These are phyloP conservation scores for Phytopythium chamaehyphon DNA, from an alignment of 352 stramenopile genomes.

Conservation along the genomic window DNA sequence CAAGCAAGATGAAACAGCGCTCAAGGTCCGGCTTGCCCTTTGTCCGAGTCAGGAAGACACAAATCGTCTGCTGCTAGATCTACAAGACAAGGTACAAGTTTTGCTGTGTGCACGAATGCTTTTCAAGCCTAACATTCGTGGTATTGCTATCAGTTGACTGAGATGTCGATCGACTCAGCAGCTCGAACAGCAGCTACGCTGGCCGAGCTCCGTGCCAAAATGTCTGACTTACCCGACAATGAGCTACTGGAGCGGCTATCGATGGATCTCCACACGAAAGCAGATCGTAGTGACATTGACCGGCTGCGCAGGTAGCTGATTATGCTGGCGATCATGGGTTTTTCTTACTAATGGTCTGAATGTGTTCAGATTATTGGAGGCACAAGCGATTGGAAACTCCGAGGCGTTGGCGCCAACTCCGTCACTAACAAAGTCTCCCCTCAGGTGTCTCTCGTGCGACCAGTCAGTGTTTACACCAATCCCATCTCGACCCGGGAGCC, in stretches of 20 bases:
- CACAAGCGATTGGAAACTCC: constrained; percentile 9
- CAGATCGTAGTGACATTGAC: constrained; percentile 53
- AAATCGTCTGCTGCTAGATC: constrained; percentile 40
- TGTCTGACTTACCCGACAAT: constrained; percentile 40
- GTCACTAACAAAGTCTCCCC: constrained; percentile 47
- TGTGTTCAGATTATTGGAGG: constrained; percentile 30
- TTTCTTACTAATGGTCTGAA: no score
- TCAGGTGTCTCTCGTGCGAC: constrained; percentile 60
- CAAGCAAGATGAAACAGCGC: constrained; percentile 36
- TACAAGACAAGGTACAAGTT: constrained; percentile 44
- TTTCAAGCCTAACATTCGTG: no score
- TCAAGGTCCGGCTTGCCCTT: constrained; percentile 32
- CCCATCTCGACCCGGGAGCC: constrained; percentile 8
- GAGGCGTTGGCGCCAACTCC: constrained; percentile 6
- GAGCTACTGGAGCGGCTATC: constrained; percentile 46
- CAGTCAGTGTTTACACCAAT: constrained; percentile 24
- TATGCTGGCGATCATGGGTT: background rate
- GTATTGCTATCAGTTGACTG: background rate
- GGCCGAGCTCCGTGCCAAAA: constrained; percentile 39
- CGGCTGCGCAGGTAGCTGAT: constrained; percentile 22
- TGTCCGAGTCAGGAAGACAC: constrained; percentile 70
- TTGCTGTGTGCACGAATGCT: no score
- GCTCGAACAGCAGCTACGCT: constrained; percentile 43
- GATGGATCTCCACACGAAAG: constrained; percentile 40
- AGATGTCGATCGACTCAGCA: constrained; percentile 45